Conservation (phyloP, 1,284 basidiomycete species). For the Microbotryum saponariae region DNA sequence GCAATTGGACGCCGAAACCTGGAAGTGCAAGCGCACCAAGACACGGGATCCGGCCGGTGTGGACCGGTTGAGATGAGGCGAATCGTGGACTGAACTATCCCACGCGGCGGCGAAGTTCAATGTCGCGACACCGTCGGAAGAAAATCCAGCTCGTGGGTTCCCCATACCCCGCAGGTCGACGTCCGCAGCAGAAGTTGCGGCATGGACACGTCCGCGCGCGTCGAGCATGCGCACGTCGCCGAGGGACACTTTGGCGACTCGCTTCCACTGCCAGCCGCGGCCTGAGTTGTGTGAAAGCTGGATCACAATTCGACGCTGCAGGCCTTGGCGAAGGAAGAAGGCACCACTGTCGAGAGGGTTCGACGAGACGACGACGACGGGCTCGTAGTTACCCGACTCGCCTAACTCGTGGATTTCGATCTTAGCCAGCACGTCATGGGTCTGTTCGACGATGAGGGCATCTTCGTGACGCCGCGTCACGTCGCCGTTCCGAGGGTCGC, state of each 20-base stretch:
- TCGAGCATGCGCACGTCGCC: conserved; percentile 81
- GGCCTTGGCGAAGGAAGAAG: conserved; percentile 83
- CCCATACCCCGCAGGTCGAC: conserved; percentile 49
- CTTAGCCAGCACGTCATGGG: conserved; percentile 80
- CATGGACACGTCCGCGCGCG: conserved; percentile 68
- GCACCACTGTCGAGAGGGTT: conserved; percentile 73
- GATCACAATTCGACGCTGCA: conserved; percentile 75
- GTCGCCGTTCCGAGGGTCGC: conserved; percentile 25
- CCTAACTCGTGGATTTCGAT: conserved; percentile 80
- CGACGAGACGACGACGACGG: conserved; percentile 72
- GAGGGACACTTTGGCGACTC: conserved; percentile 65
- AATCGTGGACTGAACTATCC: conserved; percentile 91
- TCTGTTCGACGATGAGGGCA: conserved; percentile 80
- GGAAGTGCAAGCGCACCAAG: conserved; percentile 66
- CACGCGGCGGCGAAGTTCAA: conserved; percentile 68
- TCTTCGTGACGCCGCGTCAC: conserved; percentile 81
- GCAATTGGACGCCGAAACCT: conserved; percentile 73
- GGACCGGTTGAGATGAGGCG: conserved; percentile 72
- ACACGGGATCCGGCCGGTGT: conserved; percentile 71
- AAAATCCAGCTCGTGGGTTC: conserved; percentile 46
- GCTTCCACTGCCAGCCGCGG: conserved; percentile 74
- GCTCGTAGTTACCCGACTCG: conserved; percentile 71
- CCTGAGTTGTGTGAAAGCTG: conserved; percentile 81
- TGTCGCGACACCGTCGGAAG: conserved; percentile 66
- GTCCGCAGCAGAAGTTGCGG: conserved; percentile 58